Evolutionary conservation across 495 filamentous ascomycete species (phyloP).

Genomic region (Cryomyces minteri): DNA sequence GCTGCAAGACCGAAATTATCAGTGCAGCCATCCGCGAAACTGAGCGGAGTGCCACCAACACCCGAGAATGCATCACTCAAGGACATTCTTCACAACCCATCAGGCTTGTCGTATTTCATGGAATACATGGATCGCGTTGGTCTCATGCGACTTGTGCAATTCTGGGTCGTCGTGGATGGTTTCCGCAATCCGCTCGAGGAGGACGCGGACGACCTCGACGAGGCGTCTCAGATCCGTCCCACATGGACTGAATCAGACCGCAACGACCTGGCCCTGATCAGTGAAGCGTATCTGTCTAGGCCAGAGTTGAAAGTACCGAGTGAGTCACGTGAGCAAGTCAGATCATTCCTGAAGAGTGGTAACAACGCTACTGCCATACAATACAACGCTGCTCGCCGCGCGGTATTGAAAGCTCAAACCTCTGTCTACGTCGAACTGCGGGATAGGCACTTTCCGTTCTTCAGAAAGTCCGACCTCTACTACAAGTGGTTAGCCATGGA

Average conservation of each 20-base stretch:
- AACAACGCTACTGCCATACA: conserved; percentile 55
- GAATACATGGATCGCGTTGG: conserved; percentile 93
- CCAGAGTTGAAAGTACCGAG: conserved; percentile 62
- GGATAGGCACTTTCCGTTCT: conserved; percentile 57
- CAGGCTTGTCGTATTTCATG: conserved; percentile 95
- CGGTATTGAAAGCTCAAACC: conserved; percentile 69
- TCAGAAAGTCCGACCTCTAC: conserved; percentile 81
- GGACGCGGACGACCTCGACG: conserved; percentile 49
- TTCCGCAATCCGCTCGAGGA: conserved; percentile 92
- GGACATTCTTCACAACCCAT: conserved; percentile 71
- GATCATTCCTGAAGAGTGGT: conserved; percentile 60
- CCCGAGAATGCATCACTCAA: conserved; percentile 54
- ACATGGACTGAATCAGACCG: conserved; percentile 76
- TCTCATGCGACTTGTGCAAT: conserved; percentile 82
- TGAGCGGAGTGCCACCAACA: conserved; percentile 15
- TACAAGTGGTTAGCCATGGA: conserved; percentile 91
- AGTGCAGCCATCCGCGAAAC: conserved; percentile 8
- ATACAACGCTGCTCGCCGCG: conserved; percentile 66
- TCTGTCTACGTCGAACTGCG: conserved; percentile 69
- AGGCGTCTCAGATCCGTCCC: conserved; percentile 41
- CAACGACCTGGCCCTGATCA: conserved; percentile 73
- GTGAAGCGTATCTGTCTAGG: conserved; percentile 69
- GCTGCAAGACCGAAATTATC: conserved; percentile 23
- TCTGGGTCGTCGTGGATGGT: conserved; percentile 96
- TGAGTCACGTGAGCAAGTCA: conserved; percentile 47